These are phyloP conservation scores for Ramaria sp. DNA, from an alignment of 768 basidiomycete genomes.

Conservation along the genomic window DNA sequence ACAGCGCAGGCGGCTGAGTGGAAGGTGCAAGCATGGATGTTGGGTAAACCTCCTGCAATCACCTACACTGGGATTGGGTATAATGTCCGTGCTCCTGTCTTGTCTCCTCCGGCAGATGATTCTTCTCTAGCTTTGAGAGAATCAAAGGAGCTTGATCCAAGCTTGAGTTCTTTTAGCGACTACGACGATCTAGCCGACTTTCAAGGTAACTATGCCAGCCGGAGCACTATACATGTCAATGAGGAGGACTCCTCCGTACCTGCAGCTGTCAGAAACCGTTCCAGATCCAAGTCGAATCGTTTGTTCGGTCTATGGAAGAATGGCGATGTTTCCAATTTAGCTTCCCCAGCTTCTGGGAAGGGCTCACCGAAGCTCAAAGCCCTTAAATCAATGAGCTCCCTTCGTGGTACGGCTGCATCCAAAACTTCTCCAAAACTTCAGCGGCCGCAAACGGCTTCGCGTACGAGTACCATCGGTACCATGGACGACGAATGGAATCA, in stretches of 20 bases:
- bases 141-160: constrained; percentile 33
- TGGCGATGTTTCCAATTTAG: constrained; percentile 17
- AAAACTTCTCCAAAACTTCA: constrained; percentile 15
- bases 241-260: constrained; percentile 12
- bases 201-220: constrained; percentile 75
- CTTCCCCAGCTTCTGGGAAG: constrained; percentile 3
- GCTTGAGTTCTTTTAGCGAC: constrained; percentile 72
- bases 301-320: constrained; percentile 52
- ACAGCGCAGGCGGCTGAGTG: constrained; percentile 96
- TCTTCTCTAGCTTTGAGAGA: constrained; percentile 2
- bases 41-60: constrained; percentile 87
- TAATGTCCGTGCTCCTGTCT: constrained; percentile 30
- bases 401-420: constrained; percentile 37
- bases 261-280: constrained; percentile 18
- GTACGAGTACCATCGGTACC: constrained; percentile 41
- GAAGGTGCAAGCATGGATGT: constrained; percentile 94
- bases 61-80: constrained; percentile 83
- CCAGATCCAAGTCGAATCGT: constrained; percentile 55
- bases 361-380: constrained; percentile 52
- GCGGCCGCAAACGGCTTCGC: constrained; percentile 25
- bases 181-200: constrained; percentile 85
- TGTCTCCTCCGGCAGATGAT: constrained; percentile 2
- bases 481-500: constrained; percentile 14
- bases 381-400: constrained; percentile 71
- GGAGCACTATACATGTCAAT: constrained; percentile 54